Evolutionary conservation across 2,329 filamentous ascomycete species (phyloP).

Genomic region (Laburnicola sp.): DNA sequence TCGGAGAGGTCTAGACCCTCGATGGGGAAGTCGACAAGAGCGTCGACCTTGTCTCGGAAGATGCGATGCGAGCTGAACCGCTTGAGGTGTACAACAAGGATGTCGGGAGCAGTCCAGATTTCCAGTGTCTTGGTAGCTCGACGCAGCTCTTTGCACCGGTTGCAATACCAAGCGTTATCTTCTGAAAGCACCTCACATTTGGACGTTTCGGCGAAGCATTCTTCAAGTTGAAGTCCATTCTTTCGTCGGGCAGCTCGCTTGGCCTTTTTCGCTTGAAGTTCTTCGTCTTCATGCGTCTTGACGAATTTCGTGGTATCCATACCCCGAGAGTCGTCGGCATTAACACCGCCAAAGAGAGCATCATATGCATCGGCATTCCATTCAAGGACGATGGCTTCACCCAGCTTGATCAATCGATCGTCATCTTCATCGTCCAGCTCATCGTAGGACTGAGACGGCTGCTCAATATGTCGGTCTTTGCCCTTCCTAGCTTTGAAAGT

Average conservation of each 20-base stretch:
- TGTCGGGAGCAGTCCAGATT: conserved; percentile 94
- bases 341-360: conserved; percentile 62
- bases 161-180: conserved; percentile 97
- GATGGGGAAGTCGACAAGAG: conserved; percentile 87
- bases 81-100: conserved; percentile 92
- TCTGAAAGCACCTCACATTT: conserved; percentile 92
- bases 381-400: conserved; percentile 84
- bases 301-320: conserved; percentile 61
- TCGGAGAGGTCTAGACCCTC: conserved; percentile 81
- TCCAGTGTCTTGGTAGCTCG: conserved; percentile 96
- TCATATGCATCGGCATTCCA: conserved; percentile 76
- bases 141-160: conserved; percentile 89
- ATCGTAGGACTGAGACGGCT: conserved; percentile 32
- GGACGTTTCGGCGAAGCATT: conserved; percentile 92
- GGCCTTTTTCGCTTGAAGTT: conserved; percentile 65
- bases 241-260: conserved; percentile 68
- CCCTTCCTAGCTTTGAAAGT: conserved; percentile 40
- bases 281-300: conserved; percentile 59
- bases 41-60: conserved; percentile 88
- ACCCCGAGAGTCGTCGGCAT: conserved; percentile 59
- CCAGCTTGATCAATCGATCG: conserved; percentile 72
- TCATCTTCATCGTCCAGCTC: conserved; percentile 49
- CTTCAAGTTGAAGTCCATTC: conserved; percentile 79
- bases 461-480: conserved; percentile 28
- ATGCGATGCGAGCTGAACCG: conserved; percentile 84